phyloP scores from a whole-genome alignment of 163 green algal genomes.

The Smithsoniella earleae region DNA sequence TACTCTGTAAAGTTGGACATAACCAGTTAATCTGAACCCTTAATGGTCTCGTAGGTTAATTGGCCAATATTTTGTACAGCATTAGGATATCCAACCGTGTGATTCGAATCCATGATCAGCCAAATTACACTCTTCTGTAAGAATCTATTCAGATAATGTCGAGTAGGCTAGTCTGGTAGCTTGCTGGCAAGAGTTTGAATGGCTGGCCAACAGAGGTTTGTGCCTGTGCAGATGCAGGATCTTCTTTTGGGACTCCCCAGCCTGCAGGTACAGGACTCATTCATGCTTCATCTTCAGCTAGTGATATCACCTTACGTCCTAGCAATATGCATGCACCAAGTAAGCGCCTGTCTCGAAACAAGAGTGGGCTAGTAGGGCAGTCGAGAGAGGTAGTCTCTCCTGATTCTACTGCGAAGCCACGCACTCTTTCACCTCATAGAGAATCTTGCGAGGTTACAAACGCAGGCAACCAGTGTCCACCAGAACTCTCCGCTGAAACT shows the following conservation, averaged over 20 bases:
- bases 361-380: too few relatives aligned
- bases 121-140: not conserved
- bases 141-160: not conserved
- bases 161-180: not conserved
- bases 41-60: too few relatives aligned
- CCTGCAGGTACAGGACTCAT: not conserved
- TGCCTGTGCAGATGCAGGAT: not conserved
- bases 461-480: not conserved
- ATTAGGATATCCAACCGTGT: not conserved
- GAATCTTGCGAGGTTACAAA: not conserved
- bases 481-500: not conserved
- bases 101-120: not conserved
- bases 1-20: too few relatives aligned
- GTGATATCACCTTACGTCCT: not conserved
- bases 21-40: too few relatives aligned
- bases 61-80: too few relatives aligned
- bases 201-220: too few relatives aligned
- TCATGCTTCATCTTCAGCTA: not conserved
- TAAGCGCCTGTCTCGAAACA: too few relatives aligned
- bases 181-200: too few relatives aligned
- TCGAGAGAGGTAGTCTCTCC: too few relatives aligned
- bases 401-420: too few relatives aligned
- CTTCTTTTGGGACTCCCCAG: not conserved
- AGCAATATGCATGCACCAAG: too few relatives aligned
- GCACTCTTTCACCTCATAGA: not conserved